These are phyloP conservation scores for Carex kokanica DNA, from an alignment of 176 grass and related monocot genomes.

Conservation along the genomic window DNA sequence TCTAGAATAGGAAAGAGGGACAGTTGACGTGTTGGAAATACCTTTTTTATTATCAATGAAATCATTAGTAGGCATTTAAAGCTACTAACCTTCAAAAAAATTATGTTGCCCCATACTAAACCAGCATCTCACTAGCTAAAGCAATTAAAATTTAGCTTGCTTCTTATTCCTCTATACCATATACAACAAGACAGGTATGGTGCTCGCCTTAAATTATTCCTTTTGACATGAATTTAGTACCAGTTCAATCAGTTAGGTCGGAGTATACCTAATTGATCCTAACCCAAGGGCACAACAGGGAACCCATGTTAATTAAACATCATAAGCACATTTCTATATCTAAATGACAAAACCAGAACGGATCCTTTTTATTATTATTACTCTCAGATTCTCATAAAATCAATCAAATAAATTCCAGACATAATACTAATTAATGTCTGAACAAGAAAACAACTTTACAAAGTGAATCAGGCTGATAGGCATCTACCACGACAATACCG, in stretches of 20 bases:
- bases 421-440: background rate
- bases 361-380: background rate
- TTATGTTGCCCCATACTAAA: too few relatives aligned
- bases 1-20: too few relatives aligned
- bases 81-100: too few relatives aligned
- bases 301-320: background rate
- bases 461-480: background rate
- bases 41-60: too few relatives aligned
- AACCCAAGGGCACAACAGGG: background rate
- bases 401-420: background rate
- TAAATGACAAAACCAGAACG: background rate
- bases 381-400: background rate
- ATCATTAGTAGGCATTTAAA: too few relatives aligned
- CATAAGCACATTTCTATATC: background rate
- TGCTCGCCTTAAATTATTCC: background rate
- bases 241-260: background rate
- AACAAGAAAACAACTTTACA: background rate
- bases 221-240: background rate
- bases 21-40: too few relatives aligned
- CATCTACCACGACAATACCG: background rate
- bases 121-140: background rate
- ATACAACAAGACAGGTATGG: too few relatives aligned
- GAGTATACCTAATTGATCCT: background rate
- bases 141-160: background rate
- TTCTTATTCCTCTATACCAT: background rate